Percentiles rank a stretch among this genome's conserved stretches.
Conservation (phyloP, 2,329 filamentous ascomycete species). For the Trematosphaeria pertusa region DNA sequence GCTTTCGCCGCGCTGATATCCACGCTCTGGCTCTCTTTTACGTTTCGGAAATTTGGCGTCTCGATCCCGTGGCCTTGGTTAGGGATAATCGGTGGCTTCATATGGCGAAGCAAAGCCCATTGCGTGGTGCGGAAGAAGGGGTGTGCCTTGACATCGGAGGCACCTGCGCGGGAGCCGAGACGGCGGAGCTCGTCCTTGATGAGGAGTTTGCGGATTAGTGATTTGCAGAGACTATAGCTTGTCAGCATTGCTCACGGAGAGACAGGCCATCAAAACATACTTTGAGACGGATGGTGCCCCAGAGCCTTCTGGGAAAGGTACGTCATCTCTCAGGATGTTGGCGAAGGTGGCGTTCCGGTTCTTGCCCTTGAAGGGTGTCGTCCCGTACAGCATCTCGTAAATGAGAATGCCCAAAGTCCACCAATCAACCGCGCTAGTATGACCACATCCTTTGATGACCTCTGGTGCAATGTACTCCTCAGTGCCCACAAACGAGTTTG, state of each 20-base stretch:
- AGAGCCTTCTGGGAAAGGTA: conserved; percentile 90
- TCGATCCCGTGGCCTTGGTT: conserved; percentile 89
- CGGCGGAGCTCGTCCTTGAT: conserved; percentile 98
- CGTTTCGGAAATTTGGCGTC: conserved; percentile 95
- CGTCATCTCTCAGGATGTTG: conserved; percentile 94
- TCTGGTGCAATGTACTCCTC: conserved; percentile 99
- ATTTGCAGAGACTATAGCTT: conserved; percentile 82
- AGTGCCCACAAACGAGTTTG: conserved; percentile 97
- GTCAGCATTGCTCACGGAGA: conserved; percentile 37
- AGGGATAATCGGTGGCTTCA: conserved; percentile 97
- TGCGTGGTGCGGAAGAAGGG: conserved; percentile 96
- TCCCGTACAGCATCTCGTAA: conserved; percentile 99
- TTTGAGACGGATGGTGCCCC: conserved; percentile 87
- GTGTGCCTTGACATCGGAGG: conserved; percentile 94
- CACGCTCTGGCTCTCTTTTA: conserved; percentile 96
- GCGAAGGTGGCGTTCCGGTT: conserved; percentile 98
- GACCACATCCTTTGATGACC: conserved; percentile 97
- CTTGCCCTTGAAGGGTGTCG: conserved; percentile 99
- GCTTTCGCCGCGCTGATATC: conserved; percentile 68
- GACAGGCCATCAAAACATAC: conserved; percentile 65
- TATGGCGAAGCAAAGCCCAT: conserved; percentile 96
- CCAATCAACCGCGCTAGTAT: conserved; percentile 98
- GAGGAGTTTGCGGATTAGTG: conserved; percentile 90
- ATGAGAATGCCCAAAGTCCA: conserved; percentile 98
- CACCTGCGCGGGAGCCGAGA: conserved; percentile 90